phyloP scores from a whole-genome alignment of 495 filamentous ascomycete species.

The Xylaria bambusicola region DNA sequence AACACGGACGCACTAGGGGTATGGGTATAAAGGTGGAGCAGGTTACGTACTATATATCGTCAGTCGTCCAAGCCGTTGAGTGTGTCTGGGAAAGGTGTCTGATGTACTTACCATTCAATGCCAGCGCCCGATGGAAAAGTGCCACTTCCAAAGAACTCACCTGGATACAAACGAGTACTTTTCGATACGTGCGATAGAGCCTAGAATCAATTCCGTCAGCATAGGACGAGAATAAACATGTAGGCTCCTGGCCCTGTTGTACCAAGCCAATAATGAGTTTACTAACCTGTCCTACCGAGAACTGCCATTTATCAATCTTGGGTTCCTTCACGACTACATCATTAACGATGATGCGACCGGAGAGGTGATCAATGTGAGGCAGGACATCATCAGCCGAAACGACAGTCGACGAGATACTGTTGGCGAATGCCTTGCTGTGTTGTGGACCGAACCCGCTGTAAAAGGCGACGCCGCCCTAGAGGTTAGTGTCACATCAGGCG shows the following conservation, averaged over 20 bases:
- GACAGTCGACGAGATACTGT: constrained; percentile 16
- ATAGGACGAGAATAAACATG: background rate
- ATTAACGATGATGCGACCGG: constrained; percentile 17
- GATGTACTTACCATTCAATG: constrained; percentile 21
- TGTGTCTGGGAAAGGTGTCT: no score
- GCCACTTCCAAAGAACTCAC: constrained; percentile 22
- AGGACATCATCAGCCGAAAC: constrained; percentile 17
- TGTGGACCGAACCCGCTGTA: constrained; percentile 19
- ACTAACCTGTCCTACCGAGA: constrained; percentile 17
- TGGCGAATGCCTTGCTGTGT: constrained; percentile 22
- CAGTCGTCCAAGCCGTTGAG: no score
- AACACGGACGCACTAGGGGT: no score
- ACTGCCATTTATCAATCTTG: constrained; percentile 12
- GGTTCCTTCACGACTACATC: constrained; percentile 11
- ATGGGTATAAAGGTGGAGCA: no score
- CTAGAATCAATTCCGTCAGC: constrained; percentile 3
- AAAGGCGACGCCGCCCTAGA: no score
- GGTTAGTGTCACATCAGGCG: background rate
- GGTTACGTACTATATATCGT: no score
- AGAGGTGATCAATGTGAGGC: constrained; percentile 10
- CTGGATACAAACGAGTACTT: constrained; percentile 18
- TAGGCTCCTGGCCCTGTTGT: background rate
- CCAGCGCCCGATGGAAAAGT: constrained; percentile 18
- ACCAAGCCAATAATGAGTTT: background rate
- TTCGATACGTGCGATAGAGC: constrained; percentile 19